Percentiles rank a stretch among this genome's conserved stretches.
These are phyloP conservation scores for Cryptococcus sp. DNA, from an alignment of 1,284 basidiomycete species.

Conservation along the genomic window DNA sequence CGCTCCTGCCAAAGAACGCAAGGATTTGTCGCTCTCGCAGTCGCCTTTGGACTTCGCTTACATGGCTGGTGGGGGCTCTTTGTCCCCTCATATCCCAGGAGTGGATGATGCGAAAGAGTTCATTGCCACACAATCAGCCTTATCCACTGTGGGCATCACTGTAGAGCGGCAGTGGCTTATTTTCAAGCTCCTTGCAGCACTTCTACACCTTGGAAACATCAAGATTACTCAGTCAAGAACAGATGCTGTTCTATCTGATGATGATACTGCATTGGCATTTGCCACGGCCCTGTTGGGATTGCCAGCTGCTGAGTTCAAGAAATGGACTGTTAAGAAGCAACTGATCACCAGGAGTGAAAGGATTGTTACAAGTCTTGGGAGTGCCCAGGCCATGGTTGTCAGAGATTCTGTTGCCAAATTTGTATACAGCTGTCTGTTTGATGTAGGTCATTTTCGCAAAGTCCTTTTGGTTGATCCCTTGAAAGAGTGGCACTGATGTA, in stretches of 20 bases:
- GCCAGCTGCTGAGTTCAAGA: slow-evolving; percentile 90
- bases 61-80: slow-evolving; percentile 86
- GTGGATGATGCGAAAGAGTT: slow-evolving; percentile 98
- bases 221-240: slow-evolving; percentile 76
- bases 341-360: slow-evolving; percentile 92
- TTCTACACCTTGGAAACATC: slow-evolving; percentile 96
- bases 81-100: slow-evolving; percentile 78
- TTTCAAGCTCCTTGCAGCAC: slow-evolving; percentile 86
- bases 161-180: slow-evolving; percentile 98
- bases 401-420: slow-evolving; percentile 97
- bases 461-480: background rate
- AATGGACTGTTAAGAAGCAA: slow-evolving; percentile 98
- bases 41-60: slow-evolving; percentile 84
- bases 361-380: slow-evolving; percentile 83
- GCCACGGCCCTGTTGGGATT: slow-evolving; percentile 89
- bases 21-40: slow-evolving; percentile 83
- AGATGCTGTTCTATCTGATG: slow-evolving; percentile 81
- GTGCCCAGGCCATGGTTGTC: slow-evolving; percentile 89
- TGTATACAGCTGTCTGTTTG: slow-evolving; percentile 96
- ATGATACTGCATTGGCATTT: slow-evolving; percentile 73
- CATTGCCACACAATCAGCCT: slow-evolving; percentile 83
- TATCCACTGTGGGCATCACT: slow-evolving; percentile 94
- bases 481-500: background rate
- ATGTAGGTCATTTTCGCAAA: slow-evolving; percentile 28
- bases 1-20: slow-evolving; percentile 89